These are phyloP conservation scores for Neofusicoccum laricinum DNA, from an alignment of 2,329 filamentous ascomycete species.

Conservation along the genomic window DNA sequence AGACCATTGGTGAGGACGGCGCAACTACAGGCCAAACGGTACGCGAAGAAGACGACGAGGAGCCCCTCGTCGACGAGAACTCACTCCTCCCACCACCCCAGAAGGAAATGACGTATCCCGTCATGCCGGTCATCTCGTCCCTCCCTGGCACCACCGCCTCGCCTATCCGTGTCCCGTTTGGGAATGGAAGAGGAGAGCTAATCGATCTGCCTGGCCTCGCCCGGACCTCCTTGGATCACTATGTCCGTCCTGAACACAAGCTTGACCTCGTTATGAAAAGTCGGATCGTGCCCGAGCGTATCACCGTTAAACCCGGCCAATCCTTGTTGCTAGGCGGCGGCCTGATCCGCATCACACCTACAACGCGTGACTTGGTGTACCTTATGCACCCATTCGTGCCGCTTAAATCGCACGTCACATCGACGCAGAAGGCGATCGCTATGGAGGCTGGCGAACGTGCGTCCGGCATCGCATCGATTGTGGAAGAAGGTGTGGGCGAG, in stretches of 20 bases:
- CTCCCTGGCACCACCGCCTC: conserved; percentile 92
- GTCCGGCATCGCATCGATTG: conserved; percentile 62
- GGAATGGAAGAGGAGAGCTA: conserved; percentile 79
- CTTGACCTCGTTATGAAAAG: conserved; percentile 73
- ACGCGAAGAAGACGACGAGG: neutral
- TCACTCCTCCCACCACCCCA: conserved; percentile 73
- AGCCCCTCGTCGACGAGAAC: conserved; percentile 25
- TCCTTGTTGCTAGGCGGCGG: conserved; percentile 79
- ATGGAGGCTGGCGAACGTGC: conserved; percentile 65
- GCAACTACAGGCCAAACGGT: neutral
- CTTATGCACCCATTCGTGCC: conserved; percentile 86
- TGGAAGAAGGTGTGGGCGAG: conserved; percentile 34
- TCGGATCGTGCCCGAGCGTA: conserved; percentile 70
- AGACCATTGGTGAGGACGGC: conserved; percentile 25
- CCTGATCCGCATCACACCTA: conserved; percentile 81
- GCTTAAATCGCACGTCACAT: conserved; percentile 71
- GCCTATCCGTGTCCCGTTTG: conserved; percentile 89
- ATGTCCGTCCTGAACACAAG: conserved; percentile 66
- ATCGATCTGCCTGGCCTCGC: conserved; percentile 88
- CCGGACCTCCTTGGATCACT: conserved; percentile 67
- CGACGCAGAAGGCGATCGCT: conserved; percentile 73
- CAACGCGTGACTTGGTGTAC: conserved; percentile 62
- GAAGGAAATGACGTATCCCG: conserved; percentile 70
- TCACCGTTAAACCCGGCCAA: conserved; percentile 69
- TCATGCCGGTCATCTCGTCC: conserved; percentile 81